These are phyloP conservation scores for Phytophthora fragariae DNA, from an alignment of 352 stramenopile species.

Conservation along the genomic window DNA sequence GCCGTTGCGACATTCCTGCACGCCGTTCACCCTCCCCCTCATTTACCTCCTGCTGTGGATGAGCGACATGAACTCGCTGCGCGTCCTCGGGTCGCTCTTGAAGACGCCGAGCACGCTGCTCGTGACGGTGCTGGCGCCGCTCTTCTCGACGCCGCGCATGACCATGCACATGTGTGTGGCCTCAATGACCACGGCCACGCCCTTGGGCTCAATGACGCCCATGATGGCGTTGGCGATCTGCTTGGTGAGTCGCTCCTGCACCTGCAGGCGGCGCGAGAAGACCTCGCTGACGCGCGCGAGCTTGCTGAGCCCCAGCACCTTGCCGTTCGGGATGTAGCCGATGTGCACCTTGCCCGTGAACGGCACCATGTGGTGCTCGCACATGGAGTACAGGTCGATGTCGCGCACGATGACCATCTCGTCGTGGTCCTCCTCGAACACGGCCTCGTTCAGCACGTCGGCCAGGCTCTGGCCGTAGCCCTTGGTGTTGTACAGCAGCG, in stretches of 20 bases:
- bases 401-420: slow-evolving; percentile 99
- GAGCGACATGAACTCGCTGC: slow-evolving; percentile 90
- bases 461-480: slow-evolving; percentile 93
- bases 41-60: slow-evolving; percentile 83
- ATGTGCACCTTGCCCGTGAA: slow-evolving; percentile 98
- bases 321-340: slow-evolving; percentile 95
- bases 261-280: slow-evolving; percentile 96
- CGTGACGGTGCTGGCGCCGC: slow-evolving; percentile 96
- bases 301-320: slow-evolving; percentile 98
- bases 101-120: slow-evolving; percentile 98
- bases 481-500: slow-evolving; percentile 96
- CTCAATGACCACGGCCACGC: slow-evolving; percentile 99
- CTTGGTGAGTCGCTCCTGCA: slow-evolving; percentile 99
- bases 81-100: slow-evolving; percentile 92
- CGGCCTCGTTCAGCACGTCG: slow-evolving; percentile 95
- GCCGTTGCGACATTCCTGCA: slow-evolving; percentile 42
- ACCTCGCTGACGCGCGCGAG: slow-evolving; percentile 98
- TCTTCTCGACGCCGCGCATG: slow-evolving; percentile 99
- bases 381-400: slow-evolving; percentile 99
- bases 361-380: slow-evolving; percentile 99
- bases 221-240: slow-evolving; percentile 99
- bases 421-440: slow-evolving; percentile 98
- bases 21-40: not conserved
- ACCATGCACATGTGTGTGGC: slow-evolving; percentile 99
- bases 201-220: slow-evolving; percentile 96